A percentile compares a stretch with the other conserved stretches of the same genome.
These are phyloP conservation scores for Endothia cerciana DNA, from an alignment of 2,329 filamentous ascomycete species.

Conservation along the genomic window DNA sequence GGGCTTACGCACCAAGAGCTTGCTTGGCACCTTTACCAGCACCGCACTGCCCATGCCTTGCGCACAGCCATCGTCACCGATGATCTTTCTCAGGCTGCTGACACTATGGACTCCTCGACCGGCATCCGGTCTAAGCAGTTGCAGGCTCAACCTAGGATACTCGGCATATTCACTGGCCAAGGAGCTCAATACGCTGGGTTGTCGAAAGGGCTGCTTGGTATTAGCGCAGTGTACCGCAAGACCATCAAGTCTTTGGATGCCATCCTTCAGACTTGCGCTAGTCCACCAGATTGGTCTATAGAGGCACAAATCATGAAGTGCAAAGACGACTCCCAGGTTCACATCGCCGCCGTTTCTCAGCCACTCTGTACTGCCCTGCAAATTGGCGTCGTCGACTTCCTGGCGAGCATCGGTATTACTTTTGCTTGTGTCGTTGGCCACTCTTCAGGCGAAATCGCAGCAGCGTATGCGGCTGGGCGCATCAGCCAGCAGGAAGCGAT, in stretches of 20 bases:
- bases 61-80: conserved; percentile 29
- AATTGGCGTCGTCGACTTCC: conserved; percentile 44
- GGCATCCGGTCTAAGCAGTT: conserved; percentile 31
- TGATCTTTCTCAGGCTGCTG: conserved; percentile 28
- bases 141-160: conserved; percentile 32
- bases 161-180: conserved; percentile 49
- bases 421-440: conserved; percentile 44
- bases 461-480: conserved; percentile 46
- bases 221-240: conserved; percentile 38
- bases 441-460: conserved; percentile 50
- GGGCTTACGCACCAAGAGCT: conserved; percentile 32
- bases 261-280: conserved; percentile 33
- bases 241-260: conserved; percentile 41
- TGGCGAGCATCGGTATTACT: conserved; percentile 34
- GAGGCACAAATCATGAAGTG: conserved; percentile 41
- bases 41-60: conserved; percentile 39
- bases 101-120: not conserved
- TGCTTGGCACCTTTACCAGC: conserved; percentile 39
- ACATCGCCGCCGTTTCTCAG: conserved; percentile 49
- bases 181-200: conserved; percentile 50
- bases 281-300: conserved; percentile 39
- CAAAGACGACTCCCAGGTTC: conserved; percentile 35
- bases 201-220: conserved; percentile 40
- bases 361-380: conserved; percentile 59
- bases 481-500: conserved; percentile 44